These are phyloP conservation scores for Brassica balearica DNA, from an alignment of 441 rosid genomes.

Conservation along the genomic window DNA sequence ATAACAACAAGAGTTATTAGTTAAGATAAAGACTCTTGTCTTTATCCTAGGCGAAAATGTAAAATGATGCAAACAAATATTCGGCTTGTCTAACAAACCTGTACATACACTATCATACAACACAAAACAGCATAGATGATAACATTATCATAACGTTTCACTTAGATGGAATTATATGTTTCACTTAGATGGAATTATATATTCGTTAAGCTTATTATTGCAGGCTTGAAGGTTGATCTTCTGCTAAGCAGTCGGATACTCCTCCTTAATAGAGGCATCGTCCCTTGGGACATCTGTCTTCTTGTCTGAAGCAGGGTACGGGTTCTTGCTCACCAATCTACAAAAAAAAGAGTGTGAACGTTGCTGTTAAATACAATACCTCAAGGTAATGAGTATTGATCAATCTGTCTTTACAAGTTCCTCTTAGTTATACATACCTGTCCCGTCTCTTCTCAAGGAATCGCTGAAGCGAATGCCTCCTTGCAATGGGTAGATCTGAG, in stretches of 20 bases:
- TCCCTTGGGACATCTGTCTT: slow-evolving; percentile 46
- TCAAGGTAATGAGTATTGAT: slow-evolving; percentile 10
- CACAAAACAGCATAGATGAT: slow-evolving; percentile 27
- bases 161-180: not conserved
- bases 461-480: slow-evolving; percentile 90
- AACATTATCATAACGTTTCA: slow-evolving; percentile 4
- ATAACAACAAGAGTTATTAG: too few relatives aligned
- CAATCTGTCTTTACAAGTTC: slow-evolving; percentile 26
- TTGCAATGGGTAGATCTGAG: slow-evolving; percentile 81
- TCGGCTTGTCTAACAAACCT: not conserved
- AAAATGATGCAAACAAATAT: not conserved
- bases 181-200: not conserved
- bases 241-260: slow-evolving; percentile 42
- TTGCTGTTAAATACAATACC: slow-evolving; percentile 11
- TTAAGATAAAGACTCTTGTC: too few relatives aligned
- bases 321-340: slow-evolving; percentile 80
- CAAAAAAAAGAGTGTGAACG: slow-evolving; percentile 8
- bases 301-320: slow-evolving; percentile 62
- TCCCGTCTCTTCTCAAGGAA: slow-evolving; percentile 92
- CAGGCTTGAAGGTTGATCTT: slow-evolving; percentile 18
- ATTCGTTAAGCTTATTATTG: slow-evolving; percentile 6
- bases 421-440: slow-evolving; percentile 55
- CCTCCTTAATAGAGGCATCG: slow-evolving; percentile 45
- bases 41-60: not conserved
- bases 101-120: slow-evolving; percentile 21